Evolutionary conservation across 2,329 filamentous ascomycete species (phyloP), one percentile per base, ranked within the genome.

Genomic region (Exutisphaerella laricina): DNA sequence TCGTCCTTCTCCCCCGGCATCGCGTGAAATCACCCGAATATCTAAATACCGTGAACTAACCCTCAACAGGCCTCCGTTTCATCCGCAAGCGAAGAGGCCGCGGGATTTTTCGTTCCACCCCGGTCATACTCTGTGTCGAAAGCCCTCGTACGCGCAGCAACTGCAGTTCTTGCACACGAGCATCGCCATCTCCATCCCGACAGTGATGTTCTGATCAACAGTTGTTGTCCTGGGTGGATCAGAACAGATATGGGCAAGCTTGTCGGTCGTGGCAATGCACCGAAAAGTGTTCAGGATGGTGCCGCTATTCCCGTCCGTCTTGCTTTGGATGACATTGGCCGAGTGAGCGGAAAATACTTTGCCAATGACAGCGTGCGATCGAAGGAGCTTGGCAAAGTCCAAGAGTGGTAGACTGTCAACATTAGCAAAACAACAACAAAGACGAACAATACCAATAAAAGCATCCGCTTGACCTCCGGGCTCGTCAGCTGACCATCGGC

Each of bases 191-290:
- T 56, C 3, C 52, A 38, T 16, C 40, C 31, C 16, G 46, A 58
- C 4, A 49, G 57, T 3, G 50, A 46, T 1, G 10, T 63, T 13
- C 39, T 58, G 5, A 57, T 66, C 41, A 68, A 68, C 37, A 55
- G 50, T 41, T 67, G 64, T 38, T 66, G 63, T 56, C 63, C 64
- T 7, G 65, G 65, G 6, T 65, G 62, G 60, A 56, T 64, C 4
- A 46, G 50, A n/a, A 65, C 61, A 18, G 62, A 64, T 29, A 64
- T 66, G 58, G 64, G 62, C n/a, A 35, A 43, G 18, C 50, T 61
- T 16, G 51, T 61, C 14, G 58, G 57, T 4, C 18, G 33, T 14
- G 33, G 18, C 17, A 46, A 53, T 18, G 56, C 62, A 22, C 59
- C 63, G 5, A 66, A 66, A 48, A 56, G 53, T 5, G 51, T 58